These are phyloP conservation scores for Hygrophila difformis DNA, from an alignment of 257 asterid genomes.

Conservation along the genomic window DNA sequence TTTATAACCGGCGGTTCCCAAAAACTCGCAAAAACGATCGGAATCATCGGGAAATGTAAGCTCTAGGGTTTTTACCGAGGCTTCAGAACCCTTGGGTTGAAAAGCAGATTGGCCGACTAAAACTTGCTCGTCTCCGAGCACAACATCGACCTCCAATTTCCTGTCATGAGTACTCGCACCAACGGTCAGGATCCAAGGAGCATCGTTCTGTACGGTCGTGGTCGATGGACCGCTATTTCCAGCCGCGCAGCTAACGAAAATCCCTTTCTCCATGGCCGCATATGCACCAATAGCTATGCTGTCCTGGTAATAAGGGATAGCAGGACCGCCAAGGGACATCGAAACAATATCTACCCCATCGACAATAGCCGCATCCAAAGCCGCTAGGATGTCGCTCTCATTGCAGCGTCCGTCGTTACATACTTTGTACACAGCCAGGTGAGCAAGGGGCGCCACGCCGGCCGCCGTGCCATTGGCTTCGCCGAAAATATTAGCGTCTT, in stretches of 20 bases:
- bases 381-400: slow-evolving; percentile 36
- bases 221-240: slow-evolving; percentile 26
- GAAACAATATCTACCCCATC: slow-evolving; percentile 31
- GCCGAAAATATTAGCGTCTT: slow-evolving; percentile 30
- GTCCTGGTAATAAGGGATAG: background rate
- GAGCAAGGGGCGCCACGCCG: slow-evolving; percentile 41
- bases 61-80: slow-evolving; percentile 10
- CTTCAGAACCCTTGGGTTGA: slow-evolving; percentile 18
- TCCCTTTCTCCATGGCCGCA: slow-evolving; percentile 23
- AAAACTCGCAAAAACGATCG: too few relatives aligned
- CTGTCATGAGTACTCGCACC: slow-evolving; percentile 29
- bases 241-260: slow-evolving; percentile 24
- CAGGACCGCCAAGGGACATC: slow-evolving; percentile 21
- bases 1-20: too few relatives aligned
- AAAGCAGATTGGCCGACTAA: slow-evolving; percentile 22
- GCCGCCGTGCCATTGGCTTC: slow-evolving; percentile 45
- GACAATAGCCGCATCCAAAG: slow-evolving; percentile 38
- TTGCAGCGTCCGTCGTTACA: slow-evolving; percentile 12
- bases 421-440: slow-evolving; percentile 11
- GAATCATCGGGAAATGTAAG: slow-evolving; percentile 13
- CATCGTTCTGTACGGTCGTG: slow-evolving; percentile 12
- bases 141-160: slow-evolving; percentile 15
- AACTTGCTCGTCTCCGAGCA: slow-evolving; percentile 19
- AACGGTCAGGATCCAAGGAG: slow-evolving; percentile 35
- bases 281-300: slow-evolving; percentile 22